phyloP scores from a whole-genome alignment of 78 protist species.

The Andalucia godoyi region DNA sequence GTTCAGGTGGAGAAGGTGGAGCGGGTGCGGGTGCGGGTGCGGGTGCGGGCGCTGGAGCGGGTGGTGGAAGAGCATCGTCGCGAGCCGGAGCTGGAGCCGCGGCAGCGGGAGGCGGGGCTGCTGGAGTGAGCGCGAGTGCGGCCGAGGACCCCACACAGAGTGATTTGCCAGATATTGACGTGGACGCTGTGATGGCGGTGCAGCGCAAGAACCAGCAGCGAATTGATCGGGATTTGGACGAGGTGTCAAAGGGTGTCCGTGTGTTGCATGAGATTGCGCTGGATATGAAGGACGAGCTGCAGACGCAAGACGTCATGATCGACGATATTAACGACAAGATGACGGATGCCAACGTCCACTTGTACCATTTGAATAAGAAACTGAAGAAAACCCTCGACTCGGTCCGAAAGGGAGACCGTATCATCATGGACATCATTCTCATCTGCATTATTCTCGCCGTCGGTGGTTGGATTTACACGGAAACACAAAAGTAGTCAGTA shows the following conservation, averaged over 20 bases:
- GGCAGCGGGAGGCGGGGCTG: too few relatives aligned
- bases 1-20: too few relatives aligned
- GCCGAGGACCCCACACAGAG: too few relatives aligned
- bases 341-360: not conserved
- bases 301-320: not conserved
- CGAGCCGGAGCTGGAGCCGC: too few relatives aligned
- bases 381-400: not conserved
- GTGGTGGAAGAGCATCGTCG: too few relatives aligned
- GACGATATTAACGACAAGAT: not conserved
- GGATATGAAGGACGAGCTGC: not conserved
- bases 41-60: too few relatives aligned
- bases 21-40: too few relatives aligned
- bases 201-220: too few relatives aligned
- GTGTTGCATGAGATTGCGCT: not conserved
- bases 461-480: not conserved
- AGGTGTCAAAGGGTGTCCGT: not conserved
- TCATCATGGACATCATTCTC: not conserved
- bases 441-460: not conserved
- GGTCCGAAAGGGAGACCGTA: not conserved
- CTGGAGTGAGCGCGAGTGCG: too few relatives aligned
- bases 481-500: too few relatives aligned
- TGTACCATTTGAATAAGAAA: not conserved
- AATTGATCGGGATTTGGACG: not conserved
- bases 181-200: too few relatives aligned
- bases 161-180: too few relatives aligned